Evolutionary conservation across 306 rosid genomes (phyloP), one percentile per base, ranked within the genome.

Genomic region (Lathyrus sativus): DNA sequence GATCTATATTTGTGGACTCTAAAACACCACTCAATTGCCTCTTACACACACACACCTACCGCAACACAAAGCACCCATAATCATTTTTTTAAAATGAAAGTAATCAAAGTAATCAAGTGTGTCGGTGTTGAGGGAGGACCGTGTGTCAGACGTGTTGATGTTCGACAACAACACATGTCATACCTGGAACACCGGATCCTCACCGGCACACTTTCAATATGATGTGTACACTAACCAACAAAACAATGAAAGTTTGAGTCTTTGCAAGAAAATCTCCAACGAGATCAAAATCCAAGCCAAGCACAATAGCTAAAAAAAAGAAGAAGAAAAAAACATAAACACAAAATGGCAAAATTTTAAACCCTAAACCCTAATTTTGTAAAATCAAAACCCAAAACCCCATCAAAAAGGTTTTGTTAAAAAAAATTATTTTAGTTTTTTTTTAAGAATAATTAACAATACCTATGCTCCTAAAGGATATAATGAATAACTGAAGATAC

Each of bases 331-430:
- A 63, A 33, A 0, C 24, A 50, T 11, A 17, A 56, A 2, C 43
- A 75, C 8, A 26, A 24, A 41, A 67, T 3, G 64, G 22, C 22
- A 19, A 13, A 24, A 26, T 3, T 26, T 3, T 26, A 26, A 26
- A 26, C 29, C 29, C 42, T 1, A 58, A 67, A 39, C 2, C 0
- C 2, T 7, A 4, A 2, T 41, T 29, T 5, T 33, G 17, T 29
- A 2, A 64, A 9, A 57, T 48, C 2, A 54, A 74, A 45, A 43
- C 67, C 67, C n/a, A 28, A 38, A 43, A 18, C 39, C 60, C 73
- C 54, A n/a, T 0, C 28, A 26, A 26, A 26, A 31, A 54, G 12
- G 58, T 19, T 22, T 2, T 14, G 44, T 2, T 12, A 3, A 5
- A 75, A 53, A 51, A 35, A 11, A 26, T 0, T 15, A 9, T 11